A percentile compares a stretch with the other conserved stretches of the same genome.
Evolutionary conservation across 1,284 basidiomycete genomes (phyloP).

Genomic region (Cerrena zonata): DNA sequence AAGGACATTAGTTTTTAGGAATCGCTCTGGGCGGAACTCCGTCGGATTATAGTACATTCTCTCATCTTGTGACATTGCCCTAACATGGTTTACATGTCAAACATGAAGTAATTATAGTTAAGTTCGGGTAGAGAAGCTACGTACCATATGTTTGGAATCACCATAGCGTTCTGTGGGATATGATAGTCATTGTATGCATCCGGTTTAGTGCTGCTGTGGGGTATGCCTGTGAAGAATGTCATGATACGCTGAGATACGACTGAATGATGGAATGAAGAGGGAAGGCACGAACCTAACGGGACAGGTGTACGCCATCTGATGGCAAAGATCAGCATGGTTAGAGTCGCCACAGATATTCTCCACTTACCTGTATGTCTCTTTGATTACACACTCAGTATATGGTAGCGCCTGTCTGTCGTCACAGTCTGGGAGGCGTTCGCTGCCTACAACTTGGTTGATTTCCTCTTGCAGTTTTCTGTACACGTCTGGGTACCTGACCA

Average conservation of each 20-base stretch:
- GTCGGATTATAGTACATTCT: constrained; percentile 22
- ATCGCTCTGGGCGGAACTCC: constrained; percentile 28
- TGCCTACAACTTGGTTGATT: constrained; percentile 46
- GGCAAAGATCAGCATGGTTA: background rate
- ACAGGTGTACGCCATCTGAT: constrained; percentile 23
- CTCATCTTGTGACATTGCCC: constrained; percentile 28
- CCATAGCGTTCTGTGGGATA: constrained; percentile 40
- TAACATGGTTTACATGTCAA: constrained; percentile 7
- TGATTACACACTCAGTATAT: constrained; percentile 47
- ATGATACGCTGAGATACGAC: background rate
- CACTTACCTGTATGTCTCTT: constrained; percentile 43
- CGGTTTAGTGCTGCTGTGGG: constrained; percentile 44
- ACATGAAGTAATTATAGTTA: background rate
- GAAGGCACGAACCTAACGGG: constrained; percentile 18
- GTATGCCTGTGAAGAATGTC: constrained; percentile 30
- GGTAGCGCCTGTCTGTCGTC: constrained; percentile 47
- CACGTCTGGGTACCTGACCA: constrained; percentile 46
- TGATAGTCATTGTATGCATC: constrained; percentile 45
- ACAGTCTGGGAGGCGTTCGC: constrained; percentile 38
- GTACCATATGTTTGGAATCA: constrained; percentile 47
- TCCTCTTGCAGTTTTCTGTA: constrained; percentile 48
- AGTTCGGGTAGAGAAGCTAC: background rate
- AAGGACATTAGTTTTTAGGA: constrained; percentile 15
- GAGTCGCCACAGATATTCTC: background rate
- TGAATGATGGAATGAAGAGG: background rate